These are phyloP conservation scores for Cercospora sp. DNA, from an alignment of 2,329 filamentous ascomycete species.

Conservation along the genomic window DNA sequence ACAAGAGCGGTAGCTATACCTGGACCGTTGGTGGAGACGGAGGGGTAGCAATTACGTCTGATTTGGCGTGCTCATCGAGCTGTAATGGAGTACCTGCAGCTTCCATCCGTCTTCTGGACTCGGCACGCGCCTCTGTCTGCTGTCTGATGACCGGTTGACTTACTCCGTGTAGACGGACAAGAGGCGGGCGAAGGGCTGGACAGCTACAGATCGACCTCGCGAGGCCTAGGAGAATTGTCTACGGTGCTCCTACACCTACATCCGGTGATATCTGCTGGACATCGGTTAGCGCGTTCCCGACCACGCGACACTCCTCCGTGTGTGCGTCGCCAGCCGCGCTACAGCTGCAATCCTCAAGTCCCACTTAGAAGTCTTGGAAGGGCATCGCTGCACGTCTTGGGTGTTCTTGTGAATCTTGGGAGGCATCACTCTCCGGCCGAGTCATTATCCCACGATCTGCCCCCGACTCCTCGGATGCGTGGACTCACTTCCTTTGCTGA, in stretches of 20 bases:
- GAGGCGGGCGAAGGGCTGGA: background rate
- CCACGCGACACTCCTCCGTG: conserved; percentile 22
- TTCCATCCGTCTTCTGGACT: conserved; percentile 10
- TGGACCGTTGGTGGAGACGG: conserved; percentile 5
- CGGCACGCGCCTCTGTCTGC: background rate
- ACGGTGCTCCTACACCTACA: background rate
- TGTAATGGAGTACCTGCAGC: conserved; percentile 15
- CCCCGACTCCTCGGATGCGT: conserved; percentile 5
- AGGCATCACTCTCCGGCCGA: background rate
- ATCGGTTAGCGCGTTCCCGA: conserved; percentile 1
- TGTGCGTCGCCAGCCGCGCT: conserved; percentile 7
- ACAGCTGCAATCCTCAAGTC: conserved; percentile 2
- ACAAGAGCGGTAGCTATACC: background rate
- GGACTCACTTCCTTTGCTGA: conserved; percentile 7
- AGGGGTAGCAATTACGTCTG: conserved; percentile 14
- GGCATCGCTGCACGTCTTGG: conserved; percentile 8
- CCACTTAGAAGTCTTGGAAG: conserved; percentile 4
- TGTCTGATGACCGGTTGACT: background rate
- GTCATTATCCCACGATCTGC: background rate
- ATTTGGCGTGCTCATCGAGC: conserved; percentile 6
- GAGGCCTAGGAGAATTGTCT: background rate
- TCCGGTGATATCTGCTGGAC: background rate
- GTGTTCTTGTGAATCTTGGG: conserved; percentile 15
- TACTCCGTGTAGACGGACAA: background rate
- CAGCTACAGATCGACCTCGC: background rate